These are phyloP conservation scores for Erodium trifolium DNA, from an alignment of 441 rosid species.

Conservation along the genomic window DNA sequence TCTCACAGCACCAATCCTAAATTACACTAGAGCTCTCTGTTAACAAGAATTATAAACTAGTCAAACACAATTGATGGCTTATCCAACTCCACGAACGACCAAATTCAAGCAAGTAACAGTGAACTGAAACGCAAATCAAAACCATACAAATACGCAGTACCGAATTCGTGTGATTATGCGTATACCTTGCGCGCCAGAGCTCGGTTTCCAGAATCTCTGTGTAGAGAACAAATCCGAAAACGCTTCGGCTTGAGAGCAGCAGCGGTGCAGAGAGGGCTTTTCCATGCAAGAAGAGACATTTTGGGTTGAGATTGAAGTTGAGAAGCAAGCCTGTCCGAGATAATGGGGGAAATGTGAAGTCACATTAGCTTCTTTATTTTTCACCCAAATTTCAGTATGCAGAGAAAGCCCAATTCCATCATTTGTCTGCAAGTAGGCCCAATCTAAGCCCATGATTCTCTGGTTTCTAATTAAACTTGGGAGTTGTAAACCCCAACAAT, in stretches of 20 bases:
- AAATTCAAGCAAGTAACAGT: no score
- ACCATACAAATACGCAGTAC: background rate
- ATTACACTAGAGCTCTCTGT: background rate
- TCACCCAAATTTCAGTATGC: no score
- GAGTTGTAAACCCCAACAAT: no score
- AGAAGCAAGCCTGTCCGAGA: background rate
- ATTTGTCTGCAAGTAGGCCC: no score
- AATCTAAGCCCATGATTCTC: no score
- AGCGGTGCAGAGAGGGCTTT: background rate
- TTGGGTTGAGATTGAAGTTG: background rate
- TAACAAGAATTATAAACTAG: background rate
- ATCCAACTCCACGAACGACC: no score
- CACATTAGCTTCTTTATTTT: background rate
- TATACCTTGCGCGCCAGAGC: constrained; percentile 7
- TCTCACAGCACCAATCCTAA: background rate
- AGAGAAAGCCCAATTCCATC: no score
- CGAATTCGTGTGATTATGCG: background rate
- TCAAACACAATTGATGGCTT: no score
- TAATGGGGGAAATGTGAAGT: background rate
- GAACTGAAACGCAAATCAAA: no score
- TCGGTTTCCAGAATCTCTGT: background rate
- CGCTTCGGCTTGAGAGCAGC: background rate
- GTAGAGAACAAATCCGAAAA: constrained; percentile 1
- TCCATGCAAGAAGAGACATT: constrained; percentile 1
- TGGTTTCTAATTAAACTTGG: no score